phyloP scores from a whole-genome alignment of 2,329 filamentous ascomycete species.

The Trichophyton verrucosum region DNA sequence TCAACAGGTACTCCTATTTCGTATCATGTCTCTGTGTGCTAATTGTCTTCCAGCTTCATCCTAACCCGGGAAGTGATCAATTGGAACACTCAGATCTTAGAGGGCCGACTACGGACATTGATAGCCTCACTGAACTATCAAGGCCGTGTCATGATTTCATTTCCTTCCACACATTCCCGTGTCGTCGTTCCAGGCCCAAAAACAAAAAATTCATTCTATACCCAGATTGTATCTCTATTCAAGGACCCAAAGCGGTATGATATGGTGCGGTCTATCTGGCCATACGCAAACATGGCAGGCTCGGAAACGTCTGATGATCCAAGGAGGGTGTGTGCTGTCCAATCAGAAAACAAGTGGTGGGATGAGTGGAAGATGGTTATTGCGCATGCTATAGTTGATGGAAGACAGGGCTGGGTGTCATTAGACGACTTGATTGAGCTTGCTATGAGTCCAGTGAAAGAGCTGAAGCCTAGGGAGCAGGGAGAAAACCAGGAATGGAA shows the following conservation, averaged over 20 bases:
- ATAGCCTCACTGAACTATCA: constrained; percentile 3
- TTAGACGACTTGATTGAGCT: constrained; percentile 1
- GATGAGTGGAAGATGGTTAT: constrained; percentile 3
- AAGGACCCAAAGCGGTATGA: constrained; percentile 1
- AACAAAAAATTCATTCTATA: not conserved
- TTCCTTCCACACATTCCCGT: not conserved
- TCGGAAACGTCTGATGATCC: not conserved
- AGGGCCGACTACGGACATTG: constrained; percentile 4
- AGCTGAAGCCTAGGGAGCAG: not conserved
- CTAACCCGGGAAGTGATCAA: constrained; percentile 4
- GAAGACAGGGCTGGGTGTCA: not conserved
- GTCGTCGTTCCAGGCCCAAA: not conserved
- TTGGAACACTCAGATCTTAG: constrained; percentile 5
- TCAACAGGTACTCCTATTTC: not conserved
- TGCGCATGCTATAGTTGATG: not conserved
- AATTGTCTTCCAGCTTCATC: not conserved
- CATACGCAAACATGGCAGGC: constrained; percentile 3
- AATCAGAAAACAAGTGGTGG: constrained; percentile 3
- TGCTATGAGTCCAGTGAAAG: constrained; percentile 1
- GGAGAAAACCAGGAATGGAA: not conserved
- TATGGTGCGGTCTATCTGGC: constrained; percentile 4
- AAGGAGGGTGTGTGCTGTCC: not conserved
- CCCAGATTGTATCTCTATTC: constrained; percentile 1
- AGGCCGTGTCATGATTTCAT: constrained; percentile 1
- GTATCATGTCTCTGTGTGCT: not conserved